phyloP scores from a whole-genome alignment of 257 asterid species.

The Eucommia ulmoides region DNA sequence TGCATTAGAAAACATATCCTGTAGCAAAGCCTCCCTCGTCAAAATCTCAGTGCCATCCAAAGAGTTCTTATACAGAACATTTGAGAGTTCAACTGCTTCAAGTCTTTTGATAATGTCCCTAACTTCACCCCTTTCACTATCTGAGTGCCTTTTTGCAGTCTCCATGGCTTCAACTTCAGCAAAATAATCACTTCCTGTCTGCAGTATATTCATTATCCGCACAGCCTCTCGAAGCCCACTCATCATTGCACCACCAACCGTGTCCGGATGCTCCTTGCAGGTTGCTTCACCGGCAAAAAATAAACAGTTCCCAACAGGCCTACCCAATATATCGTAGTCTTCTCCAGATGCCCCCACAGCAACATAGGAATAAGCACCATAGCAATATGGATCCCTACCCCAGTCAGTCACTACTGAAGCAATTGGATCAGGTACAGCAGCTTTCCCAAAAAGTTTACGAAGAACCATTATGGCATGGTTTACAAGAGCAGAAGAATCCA shows the following conservation, averaged over 20 bases:
- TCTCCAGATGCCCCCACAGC: constrained; percentile 99
- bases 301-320: constrained; percentile 86
- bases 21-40: constrained; percentile 48
- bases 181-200: constrained; percentile 62
- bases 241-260: constrained; percentile 99
- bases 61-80: constrained; percentile 40
- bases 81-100: constrained; percentile 61
- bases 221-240: constrained; percentile 98
- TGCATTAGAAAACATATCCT: constrained; percentile 77
- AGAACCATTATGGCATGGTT: constrained; percentile 75
- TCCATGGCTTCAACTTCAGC: constrained; percentile 89
- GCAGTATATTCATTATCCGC: constrained; percentile 71
- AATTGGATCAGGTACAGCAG: constrained; percentile 75
- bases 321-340: constrained; percentile 88
- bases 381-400: constrained; percentile 94
- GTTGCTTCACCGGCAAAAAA: constrained; percentile 99
- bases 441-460: constrained; percentile 88
- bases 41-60: constrained; percentile 44
- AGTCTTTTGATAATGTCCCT: constrained; percentile 74
- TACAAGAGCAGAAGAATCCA: constrained; percentile 64
- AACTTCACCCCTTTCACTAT: constrained; percentile 67
- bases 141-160: constrained; percentile 65
- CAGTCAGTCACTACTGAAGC: constrained; percentile 95
- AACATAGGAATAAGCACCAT: constrained; percentile 97
- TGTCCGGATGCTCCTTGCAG: constrained; percentile 99